Percentiles rank a stretch among this genome's conserved stretches.
phyloP scores from a whole-genome alignment of 2,329 filamentous ascomycete species.

The Zalaria obscura region DNA sequence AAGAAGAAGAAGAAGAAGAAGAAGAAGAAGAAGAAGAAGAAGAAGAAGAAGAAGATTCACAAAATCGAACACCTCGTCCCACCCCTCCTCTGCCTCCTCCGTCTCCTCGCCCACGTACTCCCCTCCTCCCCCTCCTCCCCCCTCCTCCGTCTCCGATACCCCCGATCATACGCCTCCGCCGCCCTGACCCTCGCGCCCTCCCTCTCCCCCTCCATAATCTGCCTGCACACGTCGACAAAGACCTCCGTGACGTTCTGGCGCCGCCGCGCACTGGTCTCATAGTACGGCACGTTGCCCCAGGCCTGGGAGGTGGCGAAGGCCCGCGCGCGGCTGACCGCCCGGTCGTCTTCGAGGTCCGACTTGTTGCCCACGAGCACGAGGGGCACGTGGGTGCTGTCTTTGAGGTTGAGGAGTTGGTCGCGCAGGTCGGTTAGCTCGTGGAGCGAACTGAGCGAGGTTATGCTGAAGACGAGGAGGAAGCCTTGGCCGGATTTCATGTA shows the following conservation, averaged over 20 bases:
- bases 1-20: not conserved
- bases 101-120: not conserved
- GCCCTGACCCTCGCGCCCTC: not conserved
- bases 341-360: constrained; percentile 75
- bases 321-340: constrained; percentile 60
- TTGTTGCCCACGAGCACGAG: constrained; percentile 92
- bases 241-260: constrained; percentile 83
- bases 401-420: constrained; percentile 83
- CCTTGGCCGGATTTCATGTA: constrained; percentile 93
- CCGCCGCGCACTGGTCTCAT: constrained; percentile 74
- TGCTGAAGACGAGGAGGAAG: constrained; percentile 84
- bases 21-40: too few relatives aligned
- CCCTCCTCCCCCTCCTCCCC: not conserved
- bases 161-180: constrained; percentile 1
- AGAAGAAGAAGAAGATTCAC: not conserved
- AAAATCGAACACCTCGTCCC: constrained; percentile 2
- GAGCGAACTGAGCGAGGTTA: constrained; percentile 72
- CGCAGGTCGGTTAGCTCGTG: constrained; percentile 67
- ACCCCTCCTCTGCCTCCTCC: not conserved
- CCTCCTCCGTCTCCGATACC: not conserved
- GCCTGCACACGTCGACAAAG: constrained; percentile 38
- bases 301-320: constrained; percentile 75
- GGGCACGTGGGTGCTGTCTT: constrained; percentile 57
- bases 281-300: constrained; percentile 80
- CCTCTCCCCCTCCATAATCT: constrained; percentile 21